Evolutionary conservation across 805 yeast genomes (phyloP), one percentile per base, ranked within the genome.

Genomic region (Saccharomyces paradoxus): DNA sequence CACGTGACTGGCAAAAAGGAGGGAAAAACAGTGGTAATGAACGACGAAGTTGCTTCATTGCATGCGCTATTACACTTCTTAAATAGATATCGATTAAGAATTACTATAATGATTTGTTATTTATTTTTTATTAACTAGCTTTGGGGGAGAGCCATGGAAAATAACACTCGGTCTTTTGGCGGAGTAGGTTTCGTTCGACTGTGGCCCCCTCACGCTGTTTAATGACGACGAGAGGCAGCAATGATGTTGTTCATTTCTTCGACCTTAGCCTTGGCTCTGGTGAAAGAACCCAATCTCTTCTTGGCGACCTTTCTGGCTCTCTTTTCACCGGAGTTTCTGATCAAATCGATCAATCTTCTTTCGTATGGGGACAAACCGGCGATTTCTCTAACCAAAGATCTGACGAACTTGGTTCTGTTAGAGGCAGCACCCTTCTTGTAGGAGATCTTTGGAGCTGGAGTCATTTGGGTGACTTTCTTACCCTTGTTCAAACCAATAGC

Each of bases 301-400:
- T 94, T 94, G 68, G 98, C 97, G 76, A 94, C 90, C 90, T 94
- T 94, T 89, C 94, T 89, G 70, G 99, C 99, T 84, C 98, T 94
- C 96, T 94, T 94, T 83, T 94, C 99, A 86, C 97, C 96, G 77
- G 97, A 91, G 83, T 95, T 94, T 86, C 99, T 94, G 87, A 94
- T 84, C 81, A 94, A 85, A 83, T 94, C 99, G 74, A 95, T 87
- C 77, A 94, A 86, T 83, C 99, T 91, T 85, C 97, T 91, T 84
- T 94, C 99, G 80, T 94, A 94, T 81, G 99, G 99, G 67, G 99
- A 97, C 75, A 94, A 84, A 77, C 99, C 99, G 69, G 96, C 81
- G 71, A 94, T 97, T 82, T 94, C 99, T 77, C 86, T 85, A 77
- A 94, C 96, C 63, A 94, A 81, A 73, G 86, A 82, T 80, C 99